Conservation (phyloP, 331 rosid species). For the Prunus yedoensis region DNA sequence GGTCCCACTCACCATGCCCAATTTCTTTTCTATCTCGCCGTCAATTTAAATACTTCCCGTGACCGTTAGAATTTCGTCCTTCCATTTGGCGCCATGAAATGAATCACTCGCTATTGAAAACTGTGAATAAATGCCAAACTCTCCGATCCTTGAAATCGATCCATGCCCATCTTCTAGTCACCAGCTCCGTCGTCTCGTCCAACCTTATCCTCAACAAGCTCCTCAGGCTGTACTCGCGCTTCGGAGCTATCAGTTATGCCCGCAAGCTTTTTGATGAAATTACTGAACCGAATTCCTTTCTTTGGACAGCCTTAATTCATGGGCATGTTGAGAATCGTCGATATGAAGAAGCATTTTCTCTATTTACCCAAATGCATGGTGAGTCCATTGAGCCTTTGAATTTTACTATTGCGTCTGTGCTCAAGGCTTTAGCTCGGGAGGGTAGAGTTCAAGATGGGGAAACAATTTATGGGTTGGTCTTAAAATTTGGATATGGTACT, state of each 20-base stretch:
- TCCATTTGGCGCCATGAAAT: slow-evolving; percentile 21
- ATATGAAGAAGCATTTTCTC: not conserved
- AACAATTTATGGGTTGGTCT: slow-evolving; percentile 8
- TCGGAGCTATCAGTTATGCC: slow-evolving; percentile 8
- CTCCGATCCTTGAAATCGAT: not conserved
- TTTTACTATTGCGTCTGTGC: slow-evolving; percentile 5
- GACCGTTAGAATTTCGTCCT: not conserved
- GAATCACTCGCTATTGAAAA: not conserved
- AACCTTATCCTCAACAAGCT: slow-evolving; percentile 13
- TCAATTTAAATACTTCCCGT: not conserved
- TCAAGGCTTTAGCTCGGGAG: slow-evolving; percentile 17
- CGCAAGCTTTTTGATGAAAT: slow-evolving; percentile 12
- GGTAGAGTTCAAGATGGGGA: slow-evolving; percentile 13
- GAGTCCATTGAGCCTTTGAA: not conserved
- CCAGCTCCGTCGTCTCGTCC: not conserved
- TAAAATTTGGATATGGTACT: slow-evolving; percentile 6
- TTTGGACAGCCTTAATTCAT: slow-evolving; percentile 16
- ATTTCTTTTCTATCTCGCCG: not conserved
- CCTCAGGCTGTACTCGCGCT: slow-evolving; percentile 7
- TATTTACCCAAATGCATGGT: not conserved
- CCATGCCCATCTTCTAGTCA: slow-evolving; percentile 6
- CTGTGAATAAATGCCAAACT: not conserved
- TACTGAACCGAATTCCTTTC: slow-evolving; percentile 20
- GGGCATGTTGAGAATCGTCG: slow-evolving; percentile 2
- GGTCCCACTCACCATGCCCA: not conserved